Conservation (phyloP, 78 protist genomes). For the Dictyostelium intermedium region DNA sequence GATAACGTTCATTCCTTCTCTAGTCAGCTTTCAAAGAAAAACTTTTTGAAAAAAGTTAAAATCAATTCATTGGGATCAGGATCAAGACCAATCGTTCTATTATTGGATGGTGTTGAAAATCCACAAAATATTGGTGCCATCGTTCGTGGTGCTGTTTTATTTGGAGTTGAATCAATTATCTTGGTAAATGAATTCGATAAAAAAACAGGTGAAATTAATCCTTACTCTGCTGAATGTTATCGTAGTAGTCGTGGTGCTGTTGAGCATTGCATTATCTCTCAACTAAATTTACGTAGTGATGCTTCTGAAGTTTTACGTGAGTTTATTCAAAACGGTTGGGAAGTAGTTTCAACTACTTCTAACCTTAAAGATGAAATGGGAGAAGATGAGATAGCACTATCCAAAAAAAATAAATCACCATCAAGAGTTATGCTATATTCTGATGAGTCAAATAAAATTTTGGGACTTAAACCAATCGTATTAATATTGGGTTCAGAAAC, state of each 20-base stretch:
- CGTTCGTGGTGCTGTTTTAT: constrained; percentile 7
- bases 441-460: not conserved
- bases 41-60: not conserved
- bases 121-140: constrained; percentile 55
- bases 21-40: not conserved
- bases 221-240: constrained; percentile 25
- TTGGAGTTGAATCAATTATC: constrained; percentile 46
- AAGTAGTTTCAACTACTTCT: not conserved
- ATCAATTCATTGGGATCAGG: not conserved
- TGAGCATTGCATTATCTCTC: constrained; percentile 21
- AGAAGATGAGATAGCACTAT: too few species aligned
- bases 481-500: constrained; percentile 56
- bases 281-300: not conserved
- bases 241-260: constrained; percentile 66
- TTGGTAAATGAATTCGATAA: not conserved
- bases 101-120: constrained; percentile 65
- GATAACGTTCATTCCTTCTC: not conserved
- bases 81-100: constrained; percentile 15
- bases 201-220: not conserved
- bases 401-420: too few species aligned
- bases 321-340: constrained; percentile 27
- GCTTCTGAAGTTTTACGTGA: constrained; percentile 3
- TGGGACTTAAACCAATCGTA: constrained; percentile 36
- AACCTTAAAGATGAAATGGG: not conserved
- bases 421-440: not conserved